Conservation (phyloP, 2,329 filamentous ascomycete genomes). For the Trichophyton mentagrophytes region DNA sequence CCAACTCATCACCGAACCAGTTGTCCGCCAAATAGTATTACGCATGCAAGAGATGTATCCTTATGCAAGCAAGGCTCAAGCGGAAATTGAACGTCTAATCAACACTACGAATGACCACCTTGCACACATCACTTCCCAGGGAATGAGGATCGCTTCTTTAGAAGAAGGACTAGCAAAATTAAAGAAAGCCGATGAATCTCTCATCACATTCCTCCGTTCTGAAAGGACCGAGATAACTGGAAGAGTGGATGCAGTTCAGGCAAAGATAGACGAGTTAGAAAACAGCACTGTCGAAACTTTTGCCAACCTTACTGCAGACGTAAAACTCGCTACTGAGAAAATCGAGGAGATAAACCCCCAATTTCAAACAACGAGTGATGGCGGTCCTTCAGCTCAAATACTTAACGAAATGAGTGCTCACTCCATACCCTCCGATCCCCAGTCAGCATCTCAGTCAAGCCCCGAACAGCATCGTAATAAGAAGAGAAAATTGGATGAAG, state of each 20-base stretch:
- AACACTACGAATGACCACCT: background rate
- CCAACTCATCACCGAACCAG: conserved; percentile 32
- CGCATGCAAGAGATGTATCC: conserved; percentile 28
- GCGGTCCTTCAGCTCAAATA: background rate
- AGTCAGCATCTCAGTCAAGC: background rate
- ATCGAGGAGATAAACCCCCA: background rate
- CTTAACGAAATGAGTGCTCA: background rate
- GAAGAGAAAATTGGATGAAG: background rate
- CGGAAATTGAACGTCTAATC: conserved; percentile 11
- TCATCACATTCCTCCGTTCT: background rate
- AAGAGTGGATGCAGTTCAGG: background rate
- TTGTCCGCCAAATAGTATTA: conserved; percentile 25
- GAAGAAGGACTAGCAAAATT: background rate
- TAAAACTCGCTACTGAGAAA: background rate
- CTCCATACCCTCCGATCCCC: background rate
- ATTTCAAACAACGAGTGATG: background rate
- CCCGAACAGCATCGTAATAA: background rate
- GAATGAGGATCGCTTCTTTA: background rate
- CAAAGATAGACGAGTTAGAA: background rate
- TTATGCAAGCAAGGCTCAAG: conserved; percentile 16
- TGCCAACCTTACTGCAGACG: background rate
- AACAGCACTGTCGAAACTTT: background rate
- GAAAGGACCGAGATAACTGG: background rate
- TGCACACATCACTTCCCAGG: background rate
- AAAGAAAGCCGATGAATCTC: background rate